Evolutionary conservation across 148 eudicot genomes (phyloP).

Genomic region (Camellia lanceoleosa): DNA sequence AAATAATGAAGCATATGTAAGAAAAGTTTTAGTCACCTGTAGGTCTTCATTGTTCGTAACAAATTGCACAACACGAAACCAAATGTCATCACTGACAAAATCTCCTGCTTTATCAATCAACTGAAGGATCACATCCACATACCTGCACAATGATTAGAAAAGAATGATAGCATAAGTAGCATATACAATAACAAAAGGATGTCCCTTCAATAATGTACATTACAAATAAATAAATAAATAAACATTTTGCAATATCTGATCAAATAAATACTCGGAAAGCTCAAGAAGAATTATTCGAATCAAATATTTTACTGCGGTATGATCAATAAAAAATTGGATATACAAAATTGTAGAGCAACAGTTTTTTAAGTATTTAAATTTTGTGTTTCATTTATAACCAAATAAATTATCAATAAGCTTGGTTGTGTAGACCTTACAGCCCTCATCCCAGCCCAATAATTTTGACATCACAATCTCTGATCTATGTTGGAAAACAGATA

Average conservation of each 20-base stretch:
- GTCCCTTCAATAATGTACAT: background rate
- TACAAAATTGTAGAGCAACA: background rate
- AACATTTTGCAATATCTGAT: background rate
- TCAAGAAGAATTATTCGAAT: background rate
- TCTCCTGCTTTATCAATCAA: constrained; percentile 99
- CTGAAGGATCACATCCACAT: constrained; percentile 99
- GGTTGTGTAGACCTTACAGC: background rate
- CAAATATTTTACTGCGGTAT: background rate
- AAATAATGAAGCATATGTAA: background rate
- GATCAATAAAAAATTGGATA: background rate
- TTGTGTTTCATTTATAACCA: background rate
- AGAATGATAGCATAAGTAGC: background rate
- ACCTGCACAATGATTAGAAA: constrained; percentile 48
- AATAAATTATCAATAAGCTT: background rate
- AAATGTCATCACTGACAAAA: constrained; percentile 97
- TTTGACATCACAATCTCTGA: background rate
- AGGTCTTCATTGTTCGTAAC: constrained; percentile 97
- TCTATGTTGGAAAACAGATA: background rate
- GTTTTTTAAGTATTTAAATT: background rate
- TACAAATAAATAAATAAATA: background rate
- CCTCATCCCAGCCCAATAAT: background rate
- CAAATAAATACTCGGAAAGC: background rate
- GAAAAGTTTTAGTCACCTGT: constrained; percentile 51
- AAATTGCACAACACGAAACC: constrained; percentile 61
- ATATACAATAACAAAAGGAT: background rate